Conservation (phyloP, 257 asterid species). For the Solanum gandarillasii region DNA sequence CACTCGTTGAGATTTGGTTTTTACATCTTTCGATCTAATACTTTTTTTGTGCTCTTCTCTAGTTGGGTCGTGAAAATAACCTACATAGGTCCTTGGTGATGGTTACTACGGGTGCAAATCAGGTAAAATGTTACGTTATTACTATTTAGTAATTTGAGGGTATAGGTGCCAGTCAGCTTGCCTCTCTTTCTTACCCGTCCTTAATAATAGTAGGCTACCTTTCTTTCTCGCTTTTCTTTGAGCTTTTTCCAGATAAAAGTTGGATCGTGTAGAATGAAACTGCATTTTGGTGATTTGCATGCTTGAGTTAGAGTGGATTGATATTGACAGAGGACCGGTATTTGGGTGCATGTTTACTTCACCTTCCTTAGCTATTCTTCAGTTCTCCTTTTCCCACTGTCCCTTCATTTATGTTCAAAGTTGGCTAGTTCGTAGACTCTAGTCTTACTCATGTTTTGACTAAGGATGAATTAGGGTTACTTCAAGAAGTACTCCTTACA, state of each 20-base stretch:
- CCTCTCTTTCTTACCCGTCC: neutral
- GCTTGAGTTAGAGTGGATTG: neutral
- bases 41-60: slow-evolving; percentile 10
- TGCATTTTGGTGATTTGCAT: neutral
- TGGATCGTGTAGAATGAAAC: neutral
- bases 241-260: neutral
- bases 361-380: neutral
- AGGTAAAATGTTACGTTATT: slow-evolving; percentile 30
- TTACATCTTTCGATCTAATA: neutral
- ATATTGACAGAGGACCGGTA: neutral
- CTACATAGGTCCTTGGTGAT: slow-evolving; percentile 72
- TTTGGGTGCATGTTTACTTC: neutral
- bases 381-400: neutral
- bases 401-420: neutral
- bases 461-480: too few relatives aligned
- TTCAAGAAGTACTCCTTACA: too few relatives aligned
- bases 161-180: neutral
- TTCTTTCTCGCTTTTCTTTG: neutral
- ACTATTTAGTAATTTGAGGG: neutral
- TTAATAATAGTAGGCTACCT: neutral
- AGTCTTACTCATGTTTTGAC: too few relatives aligned
- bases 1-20: neutral
- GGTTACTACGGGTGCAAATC: slow-evolving; percentile 99
- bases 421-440: neutral
- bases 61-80: slow-evolving; percentile 62